phyloP scores from a whole-genome alignment of 139 green algal genomes.

The Tetradesmus lagerheimii region DNA sequence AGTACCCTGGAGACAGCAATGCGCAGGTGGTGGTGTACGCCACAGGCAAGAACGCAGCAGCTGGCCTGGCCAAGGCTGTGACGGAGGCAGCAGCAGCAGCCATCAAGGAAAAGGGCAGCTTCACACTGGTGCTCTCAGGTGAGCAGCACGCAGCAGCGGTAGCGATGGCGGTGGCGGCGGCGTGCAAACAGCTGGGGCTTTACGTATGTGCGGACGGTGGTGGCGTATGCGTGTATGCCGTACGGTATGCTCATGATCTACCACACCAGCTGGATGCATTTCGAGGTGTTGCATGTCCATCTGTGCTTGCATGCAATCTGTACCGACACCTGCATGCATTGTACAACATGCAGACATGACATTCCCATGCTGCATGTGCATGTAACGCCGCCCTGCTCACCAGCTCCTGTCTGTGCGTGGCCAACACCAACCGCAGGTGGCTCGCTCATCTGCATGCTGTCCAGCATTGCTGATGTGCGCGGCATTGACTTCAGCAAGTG shows the following conservation, averaged over 20 bases:
- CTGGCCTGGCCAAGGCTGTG: slow-evolving; percentile 66
- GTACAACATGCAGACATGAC: no score
- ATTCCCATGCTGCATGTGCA: background rate
- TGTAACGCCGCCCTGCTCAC: background rate
- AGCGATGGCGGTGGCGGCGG: no score
- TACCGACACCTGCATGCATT: background rate
- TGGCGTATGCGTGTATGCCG: no score
- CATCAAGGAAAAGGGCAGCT: slow-evolving; percentile 78
- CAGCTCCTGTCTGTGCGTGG: background rate
- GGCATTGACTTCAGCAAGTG: slow-evolving; percentile 80
- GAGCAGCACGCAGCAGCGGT: background rate
- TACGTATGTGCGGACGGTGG: no score
- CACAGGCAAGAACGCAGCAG: slow-evolving; percentile 54
- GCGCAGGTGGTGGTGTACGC: slow-evolving; percentile 66
- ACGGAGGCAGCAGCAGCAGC: slow-evolving; percentile 66
- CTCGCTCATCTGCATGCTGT: slow-evolving; percentile 76
- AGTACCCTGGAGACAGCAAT: slow-evolving; percentile 63
- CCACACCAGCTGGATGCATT: background rate
- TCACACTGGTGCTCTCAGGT: slow-evolving; percentile 89
- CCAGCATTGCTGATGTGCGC: slow-evolving; percentile 62
- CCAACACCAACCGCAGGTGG: slow-evolving; percentile 52
- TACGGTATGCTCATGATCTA: no score
- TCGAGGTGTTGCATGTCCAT: background rate
- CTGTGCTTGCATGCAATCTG: background rate
- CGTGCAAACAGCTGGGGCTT: no score